Evolutionary conservation across 2,329 filamentous ascomycete genomes (phyloP).

Genomic region (Cadophora sp.): DNA sequence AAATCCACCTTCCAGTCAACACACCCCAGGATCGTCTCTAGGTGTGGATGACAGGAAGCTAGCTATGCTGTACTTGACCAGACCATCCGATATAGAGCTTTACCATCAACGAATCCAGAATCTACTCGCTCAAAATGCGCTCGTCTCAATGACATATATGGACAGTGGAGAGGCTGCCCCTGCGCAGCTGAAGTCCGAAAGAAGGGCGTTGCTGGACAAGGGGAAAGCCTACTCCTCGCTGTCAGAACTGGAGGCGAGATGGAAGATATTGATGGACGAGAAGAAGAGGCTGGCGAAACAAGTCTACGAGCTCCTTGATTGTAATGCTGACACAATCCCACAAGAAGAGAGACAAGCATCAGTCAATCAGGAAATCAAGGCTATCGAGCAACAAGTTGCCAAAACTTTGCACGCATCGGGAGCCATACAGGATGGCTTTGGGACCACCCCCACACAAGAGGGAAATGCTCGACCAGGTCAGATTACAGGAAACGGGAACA

Average conservation of each 20-base stretch:
- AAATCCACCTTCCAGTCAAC: conserved; percentile 32
- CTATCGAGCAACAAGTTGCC: conserved; percentile 38
- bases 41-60: conserved; percentile 40
- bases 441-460: conserved; percentile 28
- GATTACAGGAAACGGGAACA: conserved; percentile 23
- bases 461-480: background rate
- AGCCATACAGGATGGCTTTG: conserved; percentile 43
- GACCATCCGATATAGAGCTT: conserved; percentile 32
- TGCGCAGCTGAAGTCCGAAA: conserved; percentile 35
- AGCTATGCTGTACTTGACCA: conserved; percentile 35
- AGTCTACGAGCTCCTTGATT: conserved; percentile 36
- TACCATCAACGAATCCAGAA: conserved; percentile 35
- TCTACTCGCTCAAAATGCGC: conserved; percentile 35
- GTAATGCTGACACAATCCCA: conserved; percentile 32
- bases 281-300: conserved; percentile 36
- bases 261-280: conserved; percentile 28
- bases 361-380: conserved; percentile 36
- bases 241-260: conserved; percentile 20
- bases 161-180: conserved; percentile 37
- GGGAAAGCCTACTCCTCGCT: conserved; percentile 34
- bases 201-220: conserved; percentile 37
- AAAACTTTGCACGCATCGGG: conserved; percentile 39
- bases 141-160: conserved; percentile 34
- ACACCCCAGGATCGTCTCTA: conserved; percentile 33
- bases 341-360: conserved; percentile 34